Conservation (phyloP, 805 yeast genomes). For the Cyberlindnera japonica region DNA sequence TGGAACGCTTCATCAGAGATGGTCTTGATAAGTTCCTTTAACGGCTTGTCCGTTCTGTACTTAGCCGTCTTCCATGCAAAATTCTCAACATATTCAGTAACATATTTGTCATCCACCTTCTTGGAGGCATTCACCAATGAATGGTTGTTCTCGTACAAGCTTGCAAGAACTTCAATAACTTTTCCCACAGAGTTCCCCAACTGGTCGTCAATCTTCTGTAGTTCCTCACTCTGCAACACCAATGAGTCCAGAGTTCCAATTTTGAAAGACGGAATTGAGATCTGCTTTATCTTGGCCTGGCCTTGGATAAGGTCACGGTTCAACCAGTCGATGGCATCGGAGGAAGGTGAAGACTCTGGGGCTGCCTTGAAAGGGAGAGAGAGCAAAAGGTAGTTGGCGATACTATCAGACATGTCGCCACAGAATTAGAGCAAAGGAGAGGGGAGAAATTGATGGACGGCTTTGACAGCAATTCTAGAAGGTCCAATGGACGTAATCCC, state of each 20-base stretch:
- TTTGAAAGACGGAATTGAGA: conserved; percentile 78
- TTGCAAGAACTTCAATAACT: conserved; percentile 66
- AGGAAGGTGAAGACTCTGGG: conserved; percentile 47
- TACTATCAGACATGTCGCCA: conserved; percentile 27
- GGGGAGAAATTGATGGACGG: too few species aligned
- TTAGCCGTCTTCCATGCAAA: conserved; percentile 89
- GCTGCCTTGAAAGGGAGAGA: conserved; percentile 53
- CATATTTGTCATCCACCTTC: conserved; percentile 49
- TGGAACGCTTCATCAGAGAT: conserved; percentile 76
- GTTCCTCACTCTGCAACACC: conserved; percentile 87
- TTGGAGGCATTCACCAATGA: conserved; percentile 45
- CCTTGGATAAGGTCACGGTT: conserved; percentile 55
- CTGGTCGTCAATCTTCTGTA: conserved; percentile 77
- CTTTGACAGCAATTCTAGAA: background rate
- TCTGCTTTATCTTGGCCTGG: conserved; percentile 49
- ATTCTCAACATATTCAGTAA: conserved; percentile 61
- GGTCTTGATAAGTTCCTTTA: conserved; percentile 65
- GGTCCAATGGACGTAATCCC: too few species aligned
- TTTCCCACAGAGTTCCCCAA: conserved; percentile 66
- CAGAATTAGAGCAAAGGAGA: too few species aligned
- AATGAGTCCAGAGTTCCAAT: conserved; percentile 92
- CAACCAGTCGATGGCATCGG: conserved; percentile 47
- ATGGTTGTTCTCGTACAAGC: conserved; percentile 41
- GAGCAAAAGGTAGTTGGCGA: conserved; percentile 48
- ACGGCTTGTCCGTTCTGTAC: conserved; percentile 79